Evolutionary conservation across 495 filamentous ascomycete genomes (phyloP), one percentile per base, ranked within the genome.

Genomic region (Aspergillus panamensis): DNA sequence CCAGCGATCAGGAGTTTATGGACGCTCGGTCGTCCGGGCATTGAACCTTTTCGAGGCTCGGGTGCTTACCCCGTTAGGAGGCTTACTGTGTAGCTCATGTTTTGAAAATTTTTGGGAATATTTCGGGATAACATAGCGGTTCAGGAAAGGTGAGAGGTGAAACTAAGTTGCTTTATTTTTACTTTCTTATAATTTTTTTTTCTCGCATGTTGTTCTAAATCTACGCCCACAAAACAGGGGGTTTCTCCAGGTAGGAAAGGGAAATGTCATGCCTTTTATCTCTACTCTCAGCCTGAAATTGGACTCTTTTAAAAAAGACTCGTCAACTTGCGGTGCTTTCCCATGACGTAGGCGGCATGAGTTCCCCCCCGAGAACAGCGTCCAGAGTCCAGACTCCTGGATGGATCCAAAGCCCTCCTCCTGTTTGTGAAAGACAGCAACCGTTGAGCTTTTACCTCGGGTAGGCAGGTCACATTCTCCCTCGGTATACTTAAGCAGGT

Each of bases 1-100:
- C 92, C 20, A 95, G 90, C 58, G 95, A 97, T 60, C 92, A 96
- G 66, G 94, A 98, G 69, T 87, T 81, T 57, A 68, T 87, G 55
- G 79, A 75, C 35, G 75, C 72, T 17, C 68, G 71, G 51, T 69
- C 74, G 37, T 64, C 67, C 17, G 49, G 67, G n/a, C 55, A 69
- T 19, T 73, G 60, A 54, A 39, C 25, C 33, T 37, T 67, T 62
- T n/a, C 16, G 37, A 55, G 33, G 21, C 6, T 16, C 21, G 47
- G 19, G 31, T 20, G 8, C 42, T 45, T 9, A 14, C 29, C 10
- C 49, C 35, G 48, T 44, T 30, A 17, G 35, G 29, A 52, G 30
- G 50, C 8, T 66, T 66, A 64, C 59, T n/a, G n/a, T 59, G 35
- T 53, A 47, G 45, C 53, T 39, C 25, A 25, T 40, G n/a, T 6